Percentiles rank a stretch among this genome's conserved stretches.
These are phyloP conservation scores for Nicotiana rustica DNA, from an alignment of 305 asterid species.

Conservation along the genomic window DNA sequence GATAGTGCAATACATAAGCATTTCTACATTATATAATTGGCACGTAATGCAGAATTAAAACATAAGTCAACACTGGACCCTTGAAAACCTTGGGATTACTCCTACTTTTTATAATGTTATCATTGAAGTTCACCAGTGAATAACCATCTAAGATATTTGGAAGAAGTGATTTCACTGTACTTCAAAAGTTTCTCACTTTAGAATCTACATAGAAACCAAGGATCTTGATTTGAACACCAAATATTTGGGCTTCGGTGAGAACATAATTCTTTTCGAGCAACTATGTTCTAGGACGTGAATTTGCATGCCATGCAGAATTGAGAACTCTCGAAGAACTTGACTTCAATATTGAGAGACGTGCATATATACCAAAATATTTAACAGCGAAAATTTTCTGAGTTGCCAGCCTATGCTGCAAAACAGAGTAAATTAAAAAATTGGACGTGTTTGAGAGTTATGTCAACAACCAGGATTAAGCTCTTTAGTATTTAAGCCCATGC, in stretches of 20 bases:
- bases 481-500: neutral
- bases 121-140: neutral
- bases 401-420: conserved; percentile 24
- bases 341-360: conserved; percentile 9
- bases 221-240: conserved; percentile 1
- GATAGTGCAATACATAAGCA: conserved; percentile 30
- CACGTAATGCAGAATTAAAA: neutral
- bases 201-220: conserved; percentile 19
- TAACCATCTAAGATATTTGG: conserved; percentile 20
- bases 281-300: conserved; percentile 27
- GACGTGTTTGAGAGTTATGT: neutral
- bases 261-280: neutral
- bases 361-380: neutral
- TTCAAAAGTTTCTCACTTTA: neutral
- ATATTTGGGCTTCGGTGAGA: conserved; percentile 30
- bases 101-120: neutral
- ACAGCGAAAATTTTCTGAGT: neutral
- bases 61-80: conserved; percentile 20
- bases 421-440: neutral
- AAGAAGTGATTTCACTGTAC: conserved; percentile 29
- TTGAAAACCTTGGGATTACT: neutral
- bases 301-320: conserved; percentile 13
- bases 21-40: conserved; percentile 25
- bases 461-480: conserved; percentile 31
- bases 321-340: conserved; percentile 13